Evolutionary conservation across 805 yeast genomes (phyloP), one percentile per base, ranked within the genome.

Genomic region (Candida chauliodis): DNA sequence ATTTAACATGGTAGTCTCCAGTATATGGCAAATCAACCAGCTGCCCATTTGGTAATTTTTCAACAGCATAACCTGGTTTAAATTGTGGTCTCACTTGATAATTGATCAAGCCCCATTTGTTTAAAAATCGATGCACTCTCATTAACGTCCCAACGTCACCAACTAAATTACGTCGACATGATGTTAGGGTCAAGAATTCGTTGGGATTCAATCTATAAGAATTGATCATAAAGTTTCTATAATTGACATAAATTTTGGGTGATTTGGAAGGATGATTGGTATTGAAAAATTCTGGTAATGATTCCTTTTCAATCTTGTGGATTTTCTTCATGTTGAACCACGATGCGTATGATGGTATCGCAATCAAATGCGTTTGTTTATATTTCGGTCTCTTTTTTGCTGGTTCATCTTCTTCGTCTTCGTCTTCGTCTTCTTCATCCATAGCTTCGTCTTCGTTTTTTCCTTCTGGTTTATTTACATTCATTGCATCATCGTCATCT

Each of bases 101-200:
- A 60, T 90, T 90, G 37, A 90, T 86, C 36, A 90, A 68, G 0
- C 97, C 97, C 97, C 97, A 90, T 57, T 84, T 84, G 49, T 79
- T 86, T 41, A 90, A 65, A 55, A 90, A 89, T 37, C 81, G 73
- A 54, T 87, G 95, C 7, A 90, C 79, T 46, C 96, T 77, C 71
- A 89, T 76, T 43, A 90, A 75, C 0, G 96, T 78, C 2, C 95
- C 91, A 5, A 88, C 95, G 65, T 90, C 97, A 40, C 96, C 95
- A 10, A 87, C 89, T 41, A 90, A 71, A 49, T 87, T 87, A 51
- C 97, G 79, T 56, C 98, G 79, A 40, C 89, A 84, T 0, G 96
- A 95, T 0, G 97, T 90, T 42, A 87, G 79, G 0, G 96, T 85
- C 28, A 90, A 66, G 53, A 86, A 89, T 58, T 90, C 96, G 50